Evolutionary conservation across 2,329 filamentous ascomycete genomes (phyloP), one percentile per base, ranked within the genome.

Genomic region (Beauveria australis): DNA sequence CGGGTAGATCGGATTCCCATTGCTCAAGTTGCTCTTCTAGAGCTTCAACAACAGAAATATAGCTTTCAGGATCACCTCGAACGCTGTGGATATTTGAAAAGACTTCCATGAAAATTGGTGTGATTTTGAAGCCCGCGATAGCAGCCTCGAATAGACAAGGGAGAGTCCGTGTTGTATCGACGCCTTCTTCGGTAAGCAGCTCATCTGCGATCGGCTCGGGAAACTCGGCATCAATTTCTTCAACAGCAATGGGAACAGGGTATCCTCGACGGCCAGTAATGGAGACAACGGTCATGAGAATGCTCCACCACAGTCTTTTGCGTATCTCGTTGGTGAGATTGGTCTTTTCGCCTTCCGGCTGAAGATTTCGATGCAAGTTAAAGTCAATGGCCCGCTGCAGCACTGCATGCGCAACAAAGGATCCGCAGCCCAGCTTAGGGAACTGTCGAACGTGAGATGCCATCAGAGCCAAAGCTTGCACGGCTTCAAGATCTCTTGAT

Each of bases 151-250:
- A 92, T 1, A 79, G 79, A 69, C 89, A 93, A 49, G 82, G 82
- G n/a, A 79, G 76, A 3, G 77, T 72, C 61, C 75, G 77, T 24
- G 79, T 77, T 7, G 76, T 75, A 65, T 86, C 80, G n/a, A 88
- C 76, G 3, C 86, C 86, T 3, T 84, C 76, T 43, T 89, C 85
- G 0, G 81, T 83, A 0, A 91, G 79, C 33, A 86, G 77, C 65
- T 89, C 86, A 69, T 95, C 91, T 28, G 87, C 79, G 37, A 92
- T 80, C 5, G 85, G 76, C 61, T 89, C 81, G 1, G 90, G 91
- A 53, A 91, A 83, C 63, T 91, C 89, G 41, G 89, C 83, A 67
- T 95, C 91, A 66, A 92, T 88, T 64, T 94, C 89, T 56, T 89
- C 85, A 3, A 86, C 76, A 12, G 84, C 82, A 53, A 94, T 81